These are phyloP conservation scores for Pharus latifolius DNA, from an alignment of 176 grass and related monocot genomes.

Conservation along the genomic window DNA sequence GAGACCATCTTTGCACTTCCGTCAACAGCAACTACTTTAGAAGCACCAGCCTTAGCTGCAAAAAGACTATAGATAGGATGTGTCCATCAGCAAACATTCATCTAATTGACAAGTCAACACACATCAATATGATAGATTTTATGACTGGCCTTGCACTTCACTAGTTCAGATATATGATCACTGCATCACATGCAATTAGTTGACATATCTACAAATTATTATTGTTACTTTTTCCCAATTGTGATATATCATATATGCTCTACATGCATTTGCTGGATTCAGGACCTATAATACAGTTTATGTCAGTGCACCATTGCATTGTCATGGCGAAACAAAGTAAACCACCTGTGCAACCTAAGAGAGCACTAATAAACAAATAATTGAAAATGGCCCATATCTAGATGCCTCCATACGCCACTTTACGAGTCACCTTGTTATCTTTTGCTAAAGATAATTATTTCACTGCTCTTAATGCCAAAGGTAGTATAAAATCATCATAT, in stretches of 20 bases:
- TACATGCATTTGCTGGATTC: not conserved
- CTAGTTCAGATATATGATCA: not conserved
- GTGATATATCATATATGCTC: not conserved
- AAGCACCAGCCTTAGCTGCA: conserved; percentile 87
- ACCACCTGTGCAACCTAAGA: no score
- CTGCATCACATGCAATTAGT: not conserved
- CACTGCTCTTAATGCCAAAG: no score
- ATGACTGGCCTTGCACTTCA: not conserved
- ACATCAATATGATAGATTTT: not conserved
- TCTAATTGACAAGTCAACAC: not conserved
- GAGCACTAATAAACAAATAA: no score
- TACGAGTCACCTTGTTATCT: no score
- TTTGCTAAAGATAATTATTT: no score
- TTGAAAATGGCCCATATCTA: no score
- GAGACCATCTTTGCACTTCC: conserved; percentile 86
- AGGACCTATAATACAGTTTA: not conserved
- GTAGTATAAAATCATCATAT: no score
- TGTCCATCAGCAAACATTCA: conserved; percentile 17
- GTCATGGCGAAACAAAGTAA: conserved; percentile 9
- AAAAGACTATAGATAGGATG: conserved; percentile 62
- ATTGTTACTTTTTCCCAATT: not conserved
- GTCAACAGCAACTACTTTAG: conserved; percentile 78
- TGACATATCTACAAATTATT: not conserved
- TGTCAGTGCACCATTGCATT: not conserved
- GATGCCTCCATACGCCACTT: no score